Evolutionary conservation across 768 basidiomycete genomes (phyloP), one percentile per base, ranked within the genome.

Genomic region (Calvatia gigantea): DNA sequence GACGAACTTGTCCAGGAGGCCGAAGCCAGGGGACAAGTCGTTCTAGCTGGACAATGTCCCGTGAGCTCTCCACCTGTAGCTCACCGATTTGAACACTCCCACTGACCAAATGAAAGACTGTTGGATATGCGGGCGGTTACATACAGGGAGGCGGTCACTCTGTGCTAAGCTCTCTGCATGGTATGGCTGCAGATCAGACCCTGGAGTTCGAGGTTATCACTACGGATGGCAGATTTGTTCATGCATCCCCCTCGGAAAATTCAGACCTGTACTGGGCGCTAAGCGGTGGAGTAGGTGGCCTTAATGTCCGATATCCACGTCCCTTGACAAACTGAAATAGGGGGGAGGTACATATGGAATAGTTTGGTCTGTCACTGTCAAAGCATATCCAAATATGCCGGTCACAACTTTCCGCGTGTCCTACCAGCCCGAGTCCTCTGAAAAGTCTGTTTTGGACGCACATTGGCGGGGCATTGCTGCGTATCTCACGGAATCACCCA

Each of bases 191-290:
- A 1, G 72, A 72, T 59, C 64, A 69, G 25, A 63, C 63, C 7
- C 61, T 70, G n/a, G 59, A 69, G 54, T 73, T 74, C 60, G 70
- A 70, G 42, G 65, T 79, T 27, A 72, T 79, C 39, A 77, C 75
- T 1, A 72, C 77, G 0, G 68, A 73, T 53, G 79, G 77, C 1
- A 38, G 62, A 25, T 58, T 67, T 49, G 66, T 69, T 17, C 67
- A 66, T 3, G 75, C 70, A 14, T 76, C 75, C 56, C 63, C 63
- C 1, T 63, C 59, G n/a, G 66, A 74, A 49, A 70, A 79, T 52
- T 17, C 60, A 6, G 77, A 80, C 48, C 70, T 80, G 0, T 78
- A 76, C 62, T 78, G 70, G 66, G 77, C 74, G 0, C 57, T 79
- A 11, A 65, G 74, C 6, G 78, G 76, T 9, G 76, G 76, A 0